Percentiles rank a stretch among this genome's conserved stretches.
Evolutionary conservation across 305 asterid species (phyloP).

Genomic region (Caryopteris hybrid): DNA sequence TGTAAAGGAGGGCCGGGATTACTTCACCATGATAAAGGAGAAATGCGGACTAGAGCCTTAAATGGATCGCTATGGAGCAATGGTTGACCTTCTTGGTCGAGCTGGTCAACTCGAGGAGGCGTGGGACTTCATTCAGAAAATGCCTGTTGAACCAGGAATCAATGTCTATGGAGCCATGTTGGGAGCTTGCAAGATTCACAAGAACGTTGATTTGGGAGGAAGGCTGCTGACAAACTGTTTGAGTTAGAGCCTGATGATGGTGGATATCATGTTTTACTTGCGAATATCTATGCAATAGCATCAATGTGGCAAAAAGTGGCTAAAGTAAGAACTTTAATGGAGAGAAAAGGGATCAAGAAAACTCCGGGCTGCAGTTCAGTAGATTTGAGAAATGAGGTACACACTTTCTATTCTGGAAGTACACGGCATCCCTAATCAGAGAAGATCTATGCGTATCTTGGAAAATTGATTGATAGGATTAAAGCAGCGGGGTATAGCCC

Average conservation of each 20-base stretch:
- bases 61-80: conserved; percentile 89
- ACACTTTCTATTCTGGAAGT: conserved; percentile 86
- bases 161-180: conserved; percentile 94
- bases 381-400: conserved; percentile 74
- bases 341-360: conserved; percentile 71
- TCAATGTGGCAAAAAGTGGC: conserved; percentile 93
- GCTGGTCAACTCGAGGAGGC: conserved; percentile 78
- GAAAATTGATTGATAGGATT: conserved; percentile 56
- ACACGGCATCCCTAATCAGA: conserved; percentile 70
- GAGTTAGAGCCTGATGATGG: conserved; percentile 79
- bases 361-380: conserved; percentile 86
- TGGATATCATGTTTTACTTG: conserved; percentile 85
- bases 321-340: conserved; percentile 75
- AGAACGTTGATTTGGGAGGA: conserved; percentile 74
- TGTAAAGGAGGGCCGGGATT: conserved; percentile 53
- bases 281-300: conserved; percentile 76
- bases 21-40: conserved; percentile 61
- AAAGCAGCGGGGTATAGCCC: conserved; percentile 78
- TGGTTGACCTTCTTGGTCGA: conserved; percentile 95
- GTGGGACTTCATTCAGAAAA: conserved; percentile 69
- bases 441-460: conserved; percentile 62
- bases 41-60: conserved; percentile 59
- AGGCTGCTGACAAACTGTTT: conserved; percentile 70
- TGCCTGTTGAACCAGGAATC: conserved; percentile 74
- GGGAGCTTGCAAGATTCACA: conserved; percentile 97